Conservation (phyloP, 495 filamentous ascomycete species). For the Hypoxylon fragiforme region DNA sequence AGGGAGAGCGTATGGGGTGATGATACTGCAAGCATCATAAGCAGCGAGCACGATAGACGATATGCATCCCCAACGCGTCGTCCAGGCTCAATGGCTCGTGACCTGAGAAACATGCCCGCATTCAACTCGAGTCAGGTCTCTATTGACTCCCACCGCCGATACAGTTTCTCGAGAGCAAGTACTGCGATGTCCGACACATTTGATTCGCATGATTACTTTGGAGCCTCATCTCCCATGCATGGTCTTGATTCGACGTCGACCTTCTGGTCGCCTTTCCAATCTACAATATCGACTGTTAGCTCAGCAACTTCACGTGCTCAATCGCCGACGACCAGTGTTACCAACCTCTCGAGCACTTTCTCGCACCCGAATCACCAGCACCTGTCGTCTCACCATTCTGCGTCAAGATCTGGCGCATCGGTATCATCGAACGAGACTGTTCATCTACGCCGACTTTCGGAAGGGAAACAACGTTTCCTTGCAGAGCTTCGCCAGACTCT, state of each 20-base stretch:
- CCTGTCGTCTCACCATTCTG: slow-evolving; percentile 44
- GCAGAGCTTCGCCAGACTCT: slow-evolving; percentile 75
- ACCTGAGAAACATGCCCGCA: slow-evolving; percentile 56
- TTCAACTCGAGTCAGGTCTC: slow-evolving; percentile 66
- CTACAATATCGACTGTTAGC: slow-evolving; percentile 62
- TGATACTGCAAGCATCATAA: slow-evolving; percentile 59
- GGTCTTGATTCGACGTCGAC: slow-evolving; percentile 78
- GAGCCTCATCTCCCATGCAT: slow-evolving; percentile 66
- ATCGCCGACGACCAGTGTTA: slow-evolving; percentile 59
- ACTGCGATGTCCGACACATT: slow-evolving; percentile 63
- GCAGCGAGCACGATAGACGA: slow-evolving; percentile 53
- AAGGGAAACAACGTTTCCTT: slow-evolving; percentile 67
- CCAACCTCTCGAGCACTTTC: slow-evolving; percentile 53
- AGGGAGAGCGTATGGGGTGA: slow-evolving; percentile 53
- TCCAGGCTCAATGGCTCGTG: slow-evolving; percentile 44
- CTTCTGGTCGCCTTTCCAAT: slow-evolving; percentile 85
- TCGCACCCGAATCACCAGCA: slow-evolving; percentile 44
- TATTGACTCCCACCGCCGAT: slow-evolving; percentile 64
- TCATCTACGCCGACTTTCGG: slow-evolving; percentile 55
- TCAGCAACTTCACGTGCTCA: slow-evolving; percentile 59
- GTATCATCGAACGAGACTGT: slow-evolving; percentile 64
- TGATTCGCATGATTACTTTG: slow-evolving; percentile 73
- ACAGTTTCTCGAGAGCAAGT: slow-evolving; percentile 58
- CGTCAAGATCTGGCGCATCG: slow-evolving; percentile 54
- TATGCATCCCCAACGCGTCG: slow-evolving; percentile 42